phyloP scores from a whole-genome alignment of 352 stramenopile genomes.

The Globisporangium canariense region DNA sequence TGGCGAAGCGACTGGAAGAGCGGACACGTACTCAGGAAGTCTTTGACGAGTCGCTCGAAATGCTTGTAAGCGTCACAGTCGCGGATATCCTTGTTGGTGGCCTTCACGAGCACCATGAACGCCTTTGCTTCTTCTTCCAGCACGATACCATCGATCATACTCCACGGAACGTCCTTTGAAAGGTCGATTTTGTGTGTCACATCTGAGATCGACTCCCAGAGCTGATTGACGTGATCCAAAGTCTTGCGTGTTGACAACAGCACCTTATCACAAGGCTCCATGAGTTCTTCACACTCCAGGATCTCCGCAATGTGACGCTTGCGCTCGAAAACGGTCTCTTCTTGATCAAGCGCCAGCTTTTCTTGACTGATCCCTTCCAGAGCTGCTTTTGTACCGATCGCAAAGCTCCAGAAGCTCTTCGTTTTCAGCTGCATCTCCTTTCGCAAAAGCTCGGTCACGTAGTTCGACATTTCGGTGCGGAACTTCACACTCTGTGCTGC shows the following conservation, averaged over 20 bases:
- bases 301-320: conserved; percentile 90
- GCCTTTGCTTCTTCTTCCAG: conserved; percentile 93
- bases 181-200: conserved; percentile 88
- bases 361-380: conserved; percentile 45
- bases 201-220: conserved; percentile 87
- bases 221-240: conserved; percentile 66
- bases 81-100: conserved; percentile 81
- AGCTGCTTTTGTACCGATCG: conserved; percentile 36
- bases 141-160: conserved; percentile 86
- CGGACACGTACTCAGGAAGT: conserved; percentile 75
- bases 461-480: conserved; percentile 73
- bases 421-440: conserved; percentile 51
- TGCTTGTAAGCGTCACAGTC: conserved; percentile 91
- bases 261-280: conserved; percentile 76
- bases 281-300: conserved; percentile 90
- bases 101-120: conserved; percentile 87
- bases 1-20: conserved; percentile 78
- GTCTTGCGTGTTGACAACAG: conserved; percentile 74
- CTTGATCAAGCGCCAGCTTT: conserved; percentile 28
- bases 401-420: conserved; percentile 66
- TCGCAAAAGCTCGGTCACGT: conserved; percentile 71
- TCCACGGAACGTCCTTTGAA: conserved; percentile 89
- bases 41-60: conserved; percentile 71
- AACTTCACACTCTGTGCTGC: conserved; percentile 58
- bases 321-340: conserved; percentile 35